These are phyloP conservation scores for Hyphopichia pseudoburtonii DNA, from an alignment of 1,139 yeast genomes.

Conservation along the genomic window DNA sequence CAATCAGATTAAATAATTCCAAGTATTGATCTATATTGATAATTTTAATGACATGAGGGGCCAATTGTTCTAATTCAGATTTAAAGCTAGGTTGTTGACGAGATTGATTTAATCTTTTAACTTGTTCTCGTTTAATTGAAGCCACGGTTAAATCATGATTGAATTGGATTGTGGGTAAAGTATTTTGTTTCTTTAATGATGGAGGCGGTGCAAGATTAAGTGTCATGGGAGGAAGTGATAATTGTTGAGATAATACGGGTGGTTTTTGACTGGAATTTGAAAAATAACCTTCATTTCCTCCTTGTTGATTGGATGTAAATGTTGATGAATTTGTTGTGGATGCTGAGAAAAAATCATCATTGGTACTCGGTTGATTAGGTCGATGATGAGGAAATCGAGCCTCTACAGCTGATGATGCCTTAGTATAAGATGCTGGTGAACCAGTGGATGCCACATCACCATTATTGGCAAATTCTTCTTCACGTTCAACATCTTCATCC, in stretches of 20 bases:
- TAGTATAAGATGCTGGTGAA: slow-evolving; percentile 8
- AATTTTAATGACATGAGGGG: slow-evolving; percentile 5
- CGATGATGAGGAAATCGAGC: slow-evolving; percentile 4
- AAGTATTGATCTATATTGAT: not conserved
- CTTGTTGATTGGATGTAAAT: not conserved
- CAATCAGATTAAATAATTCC: slow-evolving; percentile 5
- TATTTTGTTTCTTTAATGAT: slow-evolving; percentile 12
- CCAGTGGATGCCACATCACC: not conserved
- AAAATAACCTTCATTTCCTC: too few species aligned
- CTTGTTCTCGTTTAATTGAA: slow-evolving; percentile 11
- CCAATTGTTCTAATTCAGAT: slow-evolving; percentile 9
- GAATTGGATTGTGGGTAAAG: slow-evolving; percentile 11
- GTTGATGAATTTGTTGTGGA: not conserved
- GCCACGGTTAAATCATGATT: slow-evolving; percentile 5
- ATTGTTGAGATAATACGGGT: too few species aligned
- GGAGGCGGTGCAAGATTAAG: slow-evolving; percentile 9
- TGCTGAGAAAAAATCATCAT: not conserved
- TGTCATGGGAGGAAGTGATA: too few species aligned
- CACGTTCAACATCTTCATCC: slow-evolving; percentile 13
- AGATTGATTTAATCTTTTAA: slow-evolving; percentile 11
- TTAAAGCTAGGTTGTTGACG: slow-evolving; percentile 12
- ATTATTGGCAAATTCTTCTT: slow-evolving; percentile 5
- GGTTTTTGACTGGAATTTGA: too few species aligned
- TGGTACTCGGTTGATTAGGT: not conserved
- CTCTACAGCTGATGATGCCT: slow-evolving; percentile 6